A percentile compares a stretch with the other conserved stretches of the same genome.
These are phyloP conservation scores for Scheffersomyces insectosa DNA, from an alignment of 1,139 yeast genomes.

Conservation along the genomic window DNA sequence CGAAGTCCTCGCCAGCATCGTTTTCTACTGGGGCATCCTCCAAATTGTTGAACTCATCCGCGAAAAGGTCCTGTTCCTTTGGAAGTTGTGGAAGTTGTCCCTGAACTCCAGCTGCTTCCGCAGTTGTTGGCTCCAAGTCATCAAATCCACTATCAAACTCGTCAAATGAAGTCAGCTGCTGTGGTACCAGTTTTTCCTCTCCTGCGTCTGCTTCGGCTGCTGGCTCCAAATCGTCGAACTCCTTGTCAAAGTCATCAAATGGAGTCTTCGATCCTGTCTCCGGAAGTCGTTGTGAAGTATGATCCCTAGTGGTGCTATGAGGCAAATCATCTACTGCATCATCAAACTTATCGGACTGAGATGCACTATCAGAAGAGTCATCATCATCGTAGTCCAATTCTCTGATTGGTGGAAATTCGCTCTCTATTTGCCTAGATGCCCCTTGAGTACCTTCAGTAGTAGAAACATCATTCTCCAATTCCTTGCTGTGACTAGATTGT, in stretches of 20 bases:
- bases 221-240: conserved; percentile 2
- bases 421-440: conserved; percentile 18
- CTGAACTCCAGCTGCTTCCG: conserved; percentile 16
- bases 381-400: conserved; percentile 65
- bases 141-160: conserved; percentile 41
- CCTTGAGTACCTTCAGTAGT: neutral
- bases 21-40: conserved; percentile 52
- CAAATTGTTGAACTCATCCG: conserved; percentile 52
- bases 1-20: conserved; percentile 46
- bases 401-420: conserved; percentile 72
- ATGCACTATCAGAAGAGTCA: conserved; percentile 27
- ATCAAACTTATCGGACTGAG: conserved; percentile 34
- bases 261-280: conserved; percentile 6
- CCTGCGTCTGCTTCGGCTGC: neutral
- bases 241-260: conserved; percentile 1
- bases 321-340: conserved; percentile 47
- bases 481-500: neutral
- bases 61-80: conserved; percentile 26
- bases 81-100: neutral
- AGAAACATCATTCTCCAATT: neutral
- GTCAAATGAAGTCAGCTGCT: conserved; percentile 11
- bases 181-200: too few species aligned
- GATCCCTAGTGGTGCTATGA: conserved; percentile 4
- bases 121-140: conserved; percentile 41
- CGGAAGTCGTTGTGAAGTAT: conserved; percentile 4